These are phyloP conservation scores for Lentinula detonsa DNA, from an alignment of 768 basidiomycete species.

Conservation along the genomic window DNA sequence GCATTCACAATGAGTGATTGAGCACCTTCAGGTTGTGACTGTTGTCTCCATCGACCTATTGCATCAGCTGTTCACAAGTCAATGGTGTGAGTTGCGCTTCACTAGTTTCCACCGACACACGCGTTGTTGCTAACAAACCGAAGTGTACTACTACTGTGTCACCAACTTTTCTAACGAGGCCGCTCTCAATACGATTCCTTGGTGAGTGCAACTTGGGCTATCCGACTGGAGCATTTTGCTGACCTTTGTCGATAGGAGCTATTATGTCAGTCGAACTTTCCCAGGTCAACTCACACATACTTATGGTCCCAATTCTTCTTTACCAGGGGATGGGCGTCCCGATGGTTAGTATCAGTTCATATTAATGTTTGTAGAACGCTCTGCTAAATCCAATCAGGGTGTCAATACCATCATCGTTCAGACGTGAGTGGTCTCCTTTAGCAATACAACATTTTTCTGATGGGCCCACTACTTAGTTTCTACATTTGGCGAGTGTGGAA, in stretches of 20 bases:
- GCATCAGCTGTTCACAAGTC: slow-evolving; percentile 1
- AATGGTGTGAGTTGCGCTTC: not conserved
- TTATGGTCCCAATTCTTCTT: not conserved
- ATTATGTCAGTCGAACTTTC: not conserved
- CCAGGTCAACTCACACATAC: not conserved
- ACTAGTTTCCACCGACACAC: too few species aligned
- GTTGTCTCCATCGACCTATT: not conserved
- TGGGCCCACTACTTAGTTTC: not conserved
- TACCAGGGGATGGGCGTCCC: slow-evolving; percentile 2
- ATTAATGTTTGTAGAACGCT: not conserved
- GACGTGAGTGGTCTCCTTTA: not conserved
- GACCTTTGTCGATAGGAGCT: not conserved
- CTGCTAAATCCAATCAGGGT: not conserved
- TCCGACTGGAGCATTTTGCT: not conserved
- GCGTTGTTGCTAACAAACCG: not conserved
- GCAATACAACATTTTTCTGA: too few species aligned
- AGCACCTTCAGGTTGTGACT: not conserved
- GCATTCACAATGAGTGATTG: not conserved
- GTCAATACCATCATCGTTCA: slow-evolving; percentile 1
- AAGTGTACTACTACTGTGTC: slow-evolving; percentile 4
- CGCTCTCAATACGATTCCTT: not conserved
- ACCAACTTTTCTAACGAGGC: not conserved
- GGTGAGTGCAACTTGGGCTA: not conserved
- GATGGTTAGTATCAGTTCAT: not conserved
- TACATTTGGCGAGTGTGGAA: slow-evolving; percentile 3